Conservation (phyloP, 371 early-diverging fungal species). For the Mortierella sp. region DNA sequence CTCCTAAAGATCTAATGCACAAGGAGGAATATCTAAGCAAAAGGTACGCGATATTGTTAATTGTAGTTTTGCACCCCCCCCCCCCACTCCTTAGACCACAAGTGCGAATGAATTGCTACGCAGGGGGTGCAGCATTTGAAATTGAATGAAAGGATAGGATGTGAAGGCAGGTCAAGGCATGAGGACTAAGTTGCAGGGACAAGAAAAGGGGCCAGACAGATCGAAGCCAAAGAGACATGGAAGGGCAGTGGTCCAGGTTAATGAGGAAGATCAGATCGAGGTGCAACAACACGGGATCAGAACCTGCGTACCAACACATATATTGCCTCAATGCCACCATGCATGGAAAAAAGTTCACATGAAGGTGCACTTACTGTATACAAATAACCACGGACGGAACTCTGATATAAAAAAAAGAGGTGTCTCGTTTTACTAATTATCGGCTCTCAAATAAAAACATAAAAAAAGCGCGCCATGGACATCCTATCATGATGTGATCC, state of each 20-base stretch:
- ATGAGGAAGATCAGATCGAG: neutral
- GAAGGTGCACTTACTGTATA: neutral
- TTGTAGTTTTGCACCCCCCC: too few relatives aligned
- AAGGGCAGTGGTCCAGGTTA: neutral
- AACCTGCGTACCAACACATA: neutral
- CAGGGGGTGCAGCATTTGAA: neutral
- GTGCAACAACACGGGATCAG: neutral
- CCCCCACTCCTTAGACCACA: neutral
- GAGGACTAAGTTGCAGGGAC: neutral
- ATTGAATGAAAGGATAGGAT: too few relatives aligned
- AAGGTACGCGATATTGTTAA: neutral
- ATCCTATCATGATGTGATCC: conserved; percentile 4
- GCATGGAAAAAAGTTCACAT: conserved; percentile 3
- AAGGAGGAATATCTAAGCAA: neutral
- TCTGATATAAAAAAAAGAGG: neutral
- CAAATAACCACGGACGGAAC: neutral
- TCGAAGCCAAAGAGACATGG: neutral
- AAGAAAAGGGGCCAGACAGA: neutral
- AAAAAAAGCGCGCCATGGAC: conserved; percentile 1
- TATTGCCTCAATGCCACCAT: neutral
- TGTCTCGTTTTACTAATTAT: neutral
- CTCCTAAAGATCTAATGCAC: neutral
- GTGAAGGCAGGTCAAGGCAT: neutral
- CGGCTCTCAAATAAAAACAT: neutral
- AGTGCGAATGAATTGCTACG: neutral